A percentile compares a stretch with the other conserved stretches of the same genome.
Evolutionary conservation across 2,329 filamentous ascomycete genomes (phyloP).

Genomic region (Colletotrichum sidae): DNA sequence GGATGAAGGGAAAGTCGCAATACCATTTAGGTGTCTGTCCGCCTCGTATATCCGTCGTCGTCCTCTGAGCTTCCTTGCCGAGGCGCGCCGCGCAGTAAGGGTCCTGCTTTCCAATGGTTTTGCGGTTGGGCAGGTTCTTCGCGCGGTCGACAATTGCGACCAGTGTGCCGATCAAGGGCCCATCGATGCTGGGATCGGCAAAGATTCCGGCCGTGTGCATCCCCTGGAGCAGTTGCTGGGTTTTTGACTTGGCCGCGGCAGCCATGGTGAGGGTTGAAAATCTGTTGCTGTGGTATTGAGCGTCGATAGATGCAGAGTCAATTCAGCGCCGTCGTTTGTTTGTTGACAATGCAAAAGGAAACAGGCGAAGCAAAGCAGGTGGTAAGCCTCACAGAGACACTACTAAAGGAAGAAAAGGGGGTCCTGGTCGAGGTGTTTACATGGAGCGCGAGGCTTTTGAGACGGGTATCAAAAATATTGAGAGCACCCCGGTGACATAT

Average conservation of each 20-base stretch:
- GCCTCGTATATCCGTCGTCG: constrained; percentile 90
- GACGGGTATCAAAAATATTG: constrained; percentile 2
- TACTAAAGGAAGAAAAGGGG: not conserved
- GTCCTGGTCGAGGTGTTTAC: not conserved
- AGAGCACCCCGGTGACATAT: not conserved
- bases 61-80: constrained; percentile 98
- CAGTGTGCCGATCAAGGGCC: constrained; percentile 91
- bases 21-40: constrained; percentile 97
- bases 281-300: constrained; percentile 7
- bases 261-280: constrained; percentile 38
- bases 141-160: constrained; percentile 93
- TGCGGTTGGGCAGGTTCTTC: constrained; percentile 96
- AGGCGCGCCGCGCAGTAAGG: constrained; percentile 94
- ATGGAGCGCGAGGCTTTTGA: not conserved
- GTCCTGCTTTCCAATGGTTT: constrained; percentile 98
- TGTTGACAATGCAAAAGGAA: constrained; percentile 1
- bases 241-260: constrained; percentile 67
- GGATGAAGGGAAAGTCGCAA: constrained; percentile 1
- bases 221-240: constrained; percentile 64
- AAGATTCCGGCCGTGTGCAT: constrained; percentile 93
- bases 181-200: constrained; percentile 92
- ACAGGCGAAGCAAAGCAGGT: not conserved
- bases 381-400: constrained; percentile 4
- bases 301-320: constrained; percentile 8
- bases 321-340: constrained; percentile 6